Base-by-base conservation (phyloP, 2,329 filamentous ascomycete genomes). In the Beauveria sp. region DNA sequence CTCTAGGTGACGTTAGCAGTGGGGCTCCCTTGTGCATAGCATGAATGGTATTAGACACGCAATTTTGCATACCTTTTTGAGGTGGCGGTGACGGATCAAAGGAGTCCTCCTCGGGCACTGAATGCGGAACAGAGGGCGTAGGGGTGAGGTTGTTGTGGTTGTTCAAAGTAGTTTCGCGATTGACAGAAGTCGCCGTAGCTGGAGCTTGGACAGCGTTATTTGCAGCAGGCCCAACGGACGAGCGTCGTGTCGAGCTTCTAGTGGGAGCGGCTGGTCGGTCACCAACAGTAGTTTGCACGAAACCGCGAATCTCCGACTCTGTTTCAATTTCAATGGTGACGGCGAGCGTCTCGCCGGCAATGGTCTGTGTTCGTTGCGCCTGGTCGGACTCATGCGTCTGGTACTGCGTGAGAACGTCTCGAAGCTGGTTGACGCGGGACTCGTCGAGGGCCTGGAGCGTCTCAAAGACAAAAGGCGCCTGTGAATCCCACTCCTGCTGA, bases 401-500 rank as follows among this genome's bases (percentile, higher is more conserved):
- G 68, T 93, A 89, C 70, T 97, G 92, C 1, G 94, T 97, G 63
- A 99, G 82, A 46, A 90, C 84, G 73, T 97, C 93, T 64, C 93
- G 89, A 62, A 99, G 80, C 70, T 96, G 89, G 73, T 97, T 96
- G 66, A 96, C 79, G 61, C 94, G 86, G 67, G 84, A 87, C 77
- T 99, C 94, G 70, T 99, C 94, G 37, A 96, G 79, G 6, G 90
- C 88, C 72, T 99, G 94, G 28, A 99, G 83, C 63, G 88, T 89
- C 75, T 99, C 94, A 70, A 96, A 97, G 63, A 97, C 89, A 74
- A 91, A 97, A 1, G 94, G 94, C 16, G 94, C 91, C 73, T 96
- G 92, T 1, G 91, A 92, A 61, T 96, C 88, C 94, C 94, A 99
- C 71, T 96, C 89, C 66, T 88, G 83, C 50, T 81, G 84, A n/a